phyloP scores from a whole-genome alignment of 1,139 yeast genomes.

The Candida sojae region DNA sequence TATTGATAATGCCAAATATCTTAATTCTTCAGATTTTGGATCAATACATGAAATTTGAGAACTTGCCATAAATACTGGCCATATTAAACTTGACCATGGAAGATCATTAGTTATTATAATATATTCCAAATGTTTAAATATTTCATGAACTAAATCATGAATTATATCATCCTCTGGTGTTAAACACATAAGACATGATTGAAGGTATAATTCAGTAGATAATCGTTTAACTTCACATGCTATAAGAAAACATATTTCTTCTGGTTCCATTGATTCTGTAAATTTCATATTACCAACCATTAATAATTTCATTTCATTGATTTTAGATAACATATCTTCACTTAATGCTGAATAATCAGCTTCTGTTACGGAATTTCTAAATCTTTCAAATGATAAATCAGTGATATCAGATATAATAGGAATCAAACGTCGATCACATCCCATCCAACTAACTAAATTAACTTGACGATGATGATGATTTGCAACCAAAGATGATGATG shows the following conservation, averaged over 20 bases:
- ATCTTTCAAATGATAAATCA: constrained; percentile 33
- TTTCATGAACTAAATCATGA: constrained; percentile 16
- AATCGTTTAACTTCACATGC: constrained; percentile 30
- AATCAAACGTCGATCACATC: constrained; percentile 29
- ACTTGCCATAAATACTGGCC: constrained; percentile 29
- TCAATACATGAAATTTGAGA: constrained; percentile 24
- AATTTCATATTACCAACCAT: not conserved
- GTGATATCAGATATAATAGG: constrained; percentile 35
- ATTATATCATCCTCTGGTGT: constrained; percentile 21
- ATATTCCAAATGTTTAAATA: constrained; percentile 22
- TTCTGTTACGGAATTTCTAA: constrained; percentile 17
- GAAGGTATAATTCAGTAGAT: constrained; percentile 25
- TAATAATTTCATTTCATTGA: constrained; percentile 13
- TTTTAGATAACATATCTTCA: constrained; percentile 14
- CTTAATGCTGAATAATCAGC: constrained; percentile 17
- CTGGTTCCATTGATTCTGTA: constrained; percentile 11
- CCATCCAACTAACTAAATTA: constrained; percentile 24
- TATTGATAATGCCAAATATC: constrained; percentile 25
- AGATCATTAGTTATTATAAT: constrained; percentile 17
- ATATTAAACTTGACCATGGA: constrained; percentile 24
- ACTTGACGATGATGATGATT: constrained; percentile 6
- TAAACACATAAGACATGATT: constrained; percentile 24
- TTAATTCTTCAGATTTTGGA: constrained; percentile 25
- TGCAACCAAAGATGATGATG: not conserved
- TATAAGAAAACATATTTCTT: constrained; percentile 28